phyloP scores from a whole-genome alignment of 768 basidiomycete species.

The Leucocoprinus birnbaumii region DNA sequence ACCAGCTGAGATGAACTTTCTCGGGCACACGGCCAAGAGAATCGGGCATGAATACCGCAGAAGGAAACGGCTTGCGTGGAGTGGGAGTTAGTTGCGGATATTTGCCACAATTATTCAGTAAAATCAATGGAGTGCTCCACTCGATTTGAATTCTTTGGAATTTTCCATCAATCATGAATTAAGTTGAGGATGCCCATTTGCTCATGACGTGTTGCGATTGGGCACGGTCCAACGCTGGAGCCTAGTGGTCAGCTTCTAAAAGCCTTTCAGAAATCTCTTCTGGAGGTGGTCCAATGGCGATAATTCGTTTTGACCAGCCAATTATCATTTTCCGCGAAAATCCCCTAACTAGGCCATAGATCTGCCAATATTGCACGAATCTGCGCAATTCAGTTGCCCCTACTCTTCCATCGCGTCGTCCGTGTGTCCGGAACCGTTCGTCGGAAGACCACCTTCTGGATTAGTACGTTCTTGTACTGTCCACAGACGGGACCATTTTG shows the following conservation, averaged over 20 bases:
- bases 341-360: too few relatives aligned
- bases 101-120: background rate
- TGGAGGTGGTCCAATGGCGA: background rate
- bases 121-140: background rate
- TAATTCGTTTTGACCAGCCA: too few relatives aligned
- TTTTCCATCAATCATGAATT: background rate
- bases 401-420: slow-evolving; percentile 11
- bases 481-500: slow-evolving; percentile 76
- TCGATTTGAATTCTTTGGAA: too few relatives aligned
- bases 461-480: slow-evolving; percentile 17
- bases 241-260: too few relatives aligned
- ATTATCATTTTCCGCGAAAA: too few relatives aligned
- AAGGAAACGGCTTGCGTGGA: slow-evolving; percentile 1
- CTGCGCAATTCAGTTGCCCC: background rate
- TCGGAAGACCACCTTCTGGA: background rate
- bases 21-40: background rate
- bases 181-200: too few relatives aligned
- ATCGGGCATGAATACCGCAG: too few relatives aligned
- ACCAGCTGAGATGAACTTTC: background rate
- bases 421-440: background rate
- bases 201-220: too few relatives aligned
- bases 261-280: too few relatives aligned
- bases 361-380: background rate
- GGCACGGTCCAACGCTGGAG: too few relatives aligned
- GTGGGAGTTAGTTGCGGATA: background rate